These are phyloP conservation scores for Ascoidea asiatica DNA, from an alignment of 805 yeast species.

Conservation along the genomic window DNA sequence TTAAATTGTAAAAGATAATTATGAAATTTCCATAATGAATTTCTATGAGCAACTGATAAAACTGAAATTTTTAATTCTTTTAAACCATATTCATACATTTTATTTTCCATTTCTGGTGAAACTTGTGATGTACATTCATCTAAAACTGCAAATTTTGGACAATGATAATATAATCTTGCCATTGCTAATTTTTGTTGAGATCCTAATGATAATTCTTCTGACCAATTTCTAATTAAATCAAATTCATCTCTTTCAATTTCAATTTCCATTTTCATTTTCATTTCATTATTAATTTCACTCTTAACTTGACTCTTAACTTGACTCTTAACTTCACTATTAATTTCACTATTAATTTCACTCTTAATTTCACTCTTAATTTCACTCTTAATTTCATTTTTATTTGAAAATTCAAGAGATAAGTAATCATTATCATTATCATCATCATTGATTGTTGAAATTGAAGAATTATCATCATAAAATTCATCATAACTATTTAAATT, in stretches of 20 bases:
- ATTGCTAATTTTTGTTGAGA: conserved; percentile 89
- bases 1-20: conserved; percentile 70
- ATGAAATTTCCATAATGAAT: conserved; percentile 89
- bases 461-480: conserved; percentile 1
- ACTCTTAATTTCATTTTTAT: conserved; percentile 16
- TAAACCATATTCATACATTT: conserved; percentile 70
- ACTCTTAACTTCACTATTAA: conserved; percentile 19
- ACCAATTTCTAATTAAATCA: conserved; percentile 68
- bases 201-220: conserved; percentile 78
- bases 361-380: conserved; percentile 13
- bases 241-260: conserved; percentile 28
- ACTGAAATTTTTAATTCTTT: conserved; percentile 68
- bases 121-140: conserved; percentile 96
- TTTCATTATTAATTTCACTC: conserved; percentile 8
- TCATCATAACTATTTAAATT: conserved; percentile 8
- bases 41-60: conserved; percentile 83
- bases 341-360: conserved; percentile 8
- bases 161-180: conserved; percentile 84
- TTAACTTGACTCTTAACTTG: conserved; percentile 14
- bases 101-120: conserved; percentile 79
- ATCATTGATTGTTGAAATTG: not conserved
- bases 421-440: conserved; percentile 3
- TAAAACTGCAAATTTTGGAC: conserved; percentile 84
- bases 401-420: conserved; percentile 7
- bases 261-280: conserved; percentile 19